Evolutionary conservation across 257 asterid species (phyloP).

Genomic region (Plantago major): DNA sequence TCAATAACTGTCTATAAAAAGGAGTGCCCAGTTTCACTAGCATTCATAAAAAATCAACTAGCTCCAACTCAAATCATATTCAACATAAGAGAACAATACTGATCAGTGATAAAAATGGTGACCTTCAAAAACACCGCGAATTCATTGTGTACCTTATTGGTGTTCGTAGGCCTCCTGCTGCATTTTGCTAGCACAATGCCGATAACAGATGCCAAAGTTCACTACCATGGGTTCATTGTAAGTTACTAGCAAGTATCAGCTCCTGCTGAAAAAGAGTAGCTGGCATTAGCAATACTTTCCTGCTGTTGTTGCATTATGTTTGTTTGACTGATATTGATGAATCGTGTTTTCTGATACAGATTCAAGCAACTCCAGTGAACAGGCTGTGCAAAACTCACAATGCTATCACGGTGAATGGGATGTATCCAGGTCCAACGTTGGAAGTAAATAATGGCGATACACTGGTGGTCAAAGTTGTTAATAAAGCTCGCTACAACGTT

Average conservation of each 20-base stretch:
- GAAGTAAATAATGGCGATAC: slow-evolving; percentile 3
- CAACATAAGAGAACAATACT: not conserved
- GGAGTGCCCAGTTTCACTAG: slow-evolving; percentile 17
- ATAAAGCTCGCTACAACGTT: slow-evolving; percentile 6
- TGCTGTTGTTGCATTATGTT: too few relatives aligned
- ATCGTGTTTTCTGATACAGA: not conserved
- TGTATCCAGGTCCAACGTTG: slow-evolving; percentile 10
- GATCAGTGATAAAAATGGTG: slow-evolving; percentile 22
- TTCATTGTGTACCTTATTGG: slow-evolving; percentile 16
- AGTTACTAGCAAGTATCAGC: slow-evolving; percentile 12
- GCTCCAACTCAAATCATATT: not conserved
- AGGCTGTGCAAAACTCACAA: slow-evolving; percentile 8
- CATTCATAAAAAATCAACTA: not conserved
- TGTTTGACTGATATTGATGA: too few relatives aligned
- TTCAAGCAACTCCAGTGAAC: slow-evolving; percentile 7
- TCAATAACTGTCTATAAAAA: slow-evolving; percentile 35
- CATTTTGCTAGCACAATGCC: slow-evolving; percentile 23
- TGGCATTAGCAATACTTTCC: too few relatives aligned
- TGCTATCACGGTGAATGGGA: slow-evolving; percentile 7
- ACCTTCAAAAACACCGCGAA: not conserved
- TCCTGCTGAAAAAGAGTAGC: too few relatives aligned
- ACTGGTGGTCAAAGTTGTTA: slow-evolving; percentile 2
- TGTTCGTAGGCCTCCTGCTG: slow-evolving; percentile 25
- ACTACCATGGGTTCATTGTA: slow-evolving; percentile 69
- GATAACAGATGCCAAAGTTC: slow-evolving; percentile 48